A percentile compares a stretch with the other conserved stretches of the same genome.
phyloP scores from a whole-genome alignment of 306 rosid species.

The Sicyos baderoa region DNA sequence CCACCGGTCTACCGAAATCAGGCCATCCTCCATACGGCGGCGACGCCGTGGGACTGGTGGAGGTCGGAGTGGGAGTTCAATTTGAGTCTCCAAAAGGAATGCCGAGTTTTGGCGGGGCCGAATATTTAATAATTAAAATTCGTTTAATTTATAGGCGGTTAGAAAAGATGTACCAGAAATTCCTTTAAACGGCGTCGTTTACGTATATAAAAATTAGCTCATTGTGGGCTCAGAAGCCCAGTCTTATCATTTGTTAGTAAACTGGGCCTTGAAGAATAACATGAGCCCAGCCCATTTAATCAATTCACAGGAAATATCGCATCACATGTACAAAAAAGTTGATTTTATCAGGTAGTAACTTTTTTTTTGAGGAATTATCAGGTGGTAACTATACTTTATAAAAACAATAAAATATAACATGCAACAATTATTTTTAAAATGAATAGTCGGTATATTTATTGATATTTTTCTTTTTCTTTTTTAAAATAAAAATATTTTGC shows the following conservation, averaged over 20 bases:
- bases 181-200: too few species aligned
- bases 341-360: too few species aligned
- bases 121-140: background rate
- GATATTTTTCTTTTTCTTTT: too few species aligned
- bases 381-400: too few species aligned
- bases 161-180: background rate
- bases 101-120: constrained; percentile 9
- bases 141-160: background rate
- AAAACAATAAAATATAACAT: too few species aligned
- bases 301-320: background rate
- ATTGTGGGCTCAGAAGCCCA: background rate
- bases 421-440: too few species aligned
- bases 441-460: too few species aligned
- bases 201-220: too few species aligned
- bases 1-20: constrained; percentile 66
- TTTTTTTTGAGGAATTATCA: too few species aligned
- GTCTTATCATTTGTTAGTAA: background rate
- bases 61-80: background rate
- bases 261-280: background rate
- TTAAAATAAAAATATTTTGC: too few species aligned
- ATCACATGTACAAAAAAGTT: too few species aligned
- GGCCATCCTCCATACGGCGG: constrained; percentile 37
- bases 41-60: background rate
- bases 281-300: background rate
- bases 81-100: background rate